Conservation (phyloP, 345 rosid genomes). For the Linum usitatissimum region DNA sequence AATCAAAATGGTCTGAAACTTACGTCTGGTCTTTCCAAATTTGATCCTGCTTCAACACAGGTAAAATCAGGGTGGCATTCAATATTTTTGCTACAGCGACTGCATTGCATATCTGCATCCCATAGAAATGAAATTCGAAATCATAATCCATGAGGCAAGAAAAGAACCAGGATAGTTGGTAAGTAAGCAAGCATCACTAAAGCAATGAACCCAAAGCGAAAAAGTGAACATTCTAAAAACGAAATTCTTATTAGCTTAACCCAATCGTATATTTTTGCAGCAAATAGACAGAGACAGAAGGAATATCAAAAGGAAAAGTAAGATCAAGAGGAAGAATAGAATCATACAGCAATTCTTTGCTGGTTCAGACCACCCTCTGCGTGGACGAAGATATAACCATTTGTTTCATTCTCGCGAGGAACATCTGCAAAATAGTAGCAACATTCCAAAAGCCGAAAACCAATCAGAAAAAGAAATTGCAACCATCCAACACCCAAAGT, state of each 20-base stretch:
- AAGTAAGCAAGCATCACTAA: not conserved
- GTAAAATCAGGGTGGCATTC: conserved; percentile 96
- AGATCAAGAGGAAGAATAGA: conserved; percentile 5
- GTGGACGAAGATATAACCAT: conserved; percentile 88
- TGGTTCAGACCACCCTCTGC: conserved; percentile 99
- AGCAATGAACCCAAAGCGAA: not conserved
- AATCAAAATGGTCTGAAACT: conserved; percentile 11
- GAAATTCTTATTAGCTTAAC: too few relatives aligned
- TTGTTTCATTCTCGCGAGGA: conserved; percentile 88
- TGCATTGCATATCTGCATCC: conserved; percentile 90
- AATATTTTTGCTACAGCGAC: conserved; percentile 97
- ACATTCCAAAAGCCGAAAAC: conserved; percentile 2
- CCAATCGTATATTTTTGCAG: not conserved
- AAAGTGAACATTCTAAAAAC: not conserved
- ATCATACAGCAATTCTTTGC: conserved; percentile 92
- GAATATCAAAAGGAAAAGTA: not conserved
- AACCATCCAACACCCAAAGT: too few relatives aligned
- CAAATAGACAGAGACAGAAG: not conserved
- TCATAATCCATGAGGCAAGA: not conserved
- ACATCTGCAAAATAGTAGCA: conserved; percentile 45
- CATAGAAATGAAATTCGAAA: not conserved
- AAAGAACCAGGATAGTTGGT: not conserved
- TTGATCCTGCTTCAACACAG: conserved; percentile 98
- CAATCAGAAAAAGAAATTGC: too few relatives aligned
- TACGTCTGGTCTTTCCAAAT: conserved; percentile 99